Conservation (phyloP, 2,329 filamentous ascomycete species). For the Thielaviopsis euricoi region DNA sequence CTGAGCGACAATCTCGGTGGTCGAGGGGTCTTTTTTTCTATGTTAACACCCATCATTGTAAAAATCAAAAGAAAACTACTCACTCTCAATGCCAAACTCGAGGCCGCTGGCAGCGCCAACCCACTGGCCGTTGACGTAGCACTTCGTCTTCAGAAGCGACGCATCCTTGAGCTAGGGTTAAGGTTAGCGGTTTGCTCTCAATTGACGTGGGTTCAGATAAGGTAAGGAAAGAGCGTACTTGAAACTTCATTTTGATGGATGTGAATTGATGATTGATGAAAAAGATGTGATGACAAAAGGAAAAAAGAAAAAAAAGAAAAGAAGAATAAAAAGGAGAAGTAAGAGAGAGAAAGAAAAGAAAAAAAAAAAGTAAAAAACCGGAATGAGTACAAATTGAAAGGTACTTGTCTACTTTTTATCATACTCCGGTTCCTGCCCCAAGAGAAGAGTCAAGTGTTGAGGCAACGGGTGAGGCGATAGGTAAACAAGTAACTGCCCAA, state of each 20-base stretch:
- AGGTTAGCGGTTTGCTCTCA: not conserved
- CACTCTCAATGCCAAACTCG: slow-evolving; percentile 74
- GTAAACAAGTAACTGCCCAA: not conserved
- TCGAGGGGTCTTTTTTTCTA: slow-evolving; percentile 52
- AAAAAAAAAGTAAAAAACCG: not conserved
- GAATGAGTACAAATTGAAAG: not conserved
- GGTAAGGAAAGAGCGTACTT: not conserved
- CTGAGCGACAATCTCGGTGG: slow-evolving; percentile 63
- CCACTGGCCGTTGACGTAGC: slow-evolving; percentile 90
- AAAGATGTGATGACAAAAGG: not conserved
- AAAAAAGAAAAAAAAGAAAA: not conserved
- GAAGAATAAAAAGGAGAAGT: not conserved
- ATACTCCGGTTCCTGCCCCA: not conserved
- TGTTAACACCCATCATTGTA: not conserved
- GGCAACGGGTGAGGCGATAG: too few species aligned
- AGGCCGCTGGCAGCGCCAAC: slow-evolving; percentile 68
- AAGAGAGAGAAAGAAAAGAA: not conserved
- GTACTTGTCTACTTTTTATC: not conserved
- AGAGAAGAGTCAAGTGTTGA: not conserved
- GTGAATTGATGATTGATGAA: not conserved
- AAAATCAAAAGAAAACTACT: not conserved
- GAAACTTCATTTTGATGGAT: not conserved
- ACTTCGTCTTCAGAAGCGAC: slow-evolving; percentile 67
- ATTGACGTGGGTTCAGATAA: too few species aligned
- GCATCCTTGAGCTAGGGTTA: slow-evolving; percentile 51